A percentile compares a stretch with the other conserved stretches of the same genome.
Evolutionary conservation across 2,329 filamentous ascomycete genomes (phyloP).

Genomic region (Botrytis tulipae): DNA sequence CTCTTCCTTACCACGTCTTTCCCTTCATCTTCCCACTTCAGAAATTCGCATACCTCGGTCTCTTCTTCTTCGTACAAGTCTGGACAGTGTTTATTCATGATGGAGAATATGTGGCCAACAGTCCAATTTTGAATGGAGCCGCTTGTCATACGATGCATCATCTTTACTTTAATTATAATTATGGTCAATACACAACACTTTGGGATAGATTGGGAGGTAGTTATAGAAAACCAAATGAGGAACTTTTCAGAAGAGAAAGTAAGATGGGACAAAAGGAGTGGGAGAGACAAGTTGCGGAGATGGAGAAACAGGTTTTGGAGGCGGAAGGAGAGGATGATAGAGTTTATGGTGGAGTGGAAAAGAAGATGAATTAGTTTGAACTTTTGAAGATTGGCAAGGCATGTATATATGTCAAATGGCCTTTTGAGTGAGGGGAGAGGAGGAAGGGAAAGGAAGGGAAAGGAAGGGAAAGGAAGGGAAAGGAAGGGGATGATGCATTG

Average conservation of each 20-base stretch:
- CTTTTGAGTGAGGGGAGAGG: neutral
- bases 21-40: conserved; percentile 90
- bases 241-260: conserved; percentile 78
- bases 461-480: too few relatives aligned
- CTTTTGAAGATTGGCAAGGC: neutral
- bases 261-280: conserved; percentile 83
- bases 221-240: conserved; percentile 81
- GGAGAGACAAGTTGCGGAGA: conserved; percentile 75
- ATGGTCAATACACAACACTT: conserved; percentile 88
- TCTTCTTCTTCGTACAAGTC: conserved; percentile 92
- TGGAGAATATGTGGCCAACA: conserved; percentile 89
- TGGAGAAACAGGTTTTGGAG: conserved; percentile 56
- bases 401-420: too few relatives aligned
- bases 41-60: conserved; percentile 80
- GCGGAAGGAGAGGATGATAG: conserved; percentile 48
- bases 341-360: conserved; percentile 30
- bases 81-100: conserved; percentile 98
- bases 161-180: conserved; percentile 85
- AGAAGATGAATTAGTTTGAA: conserved; percentile 26
- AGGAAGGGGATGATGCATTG: neutral
- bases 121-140: conserved; percentile 88
- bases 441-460: too few relatives aligned
- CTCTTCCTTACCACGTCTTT: conserved; percentile 88
- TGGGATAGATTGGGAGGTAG: conserved; percentile 88
- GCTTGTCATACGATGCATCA: conserved; percentile 95